These are phyloP conservation scores for Candida adriatica DNA, from an alignment of 805 yeast genomes.

Conservation along the genomic window DNA sequence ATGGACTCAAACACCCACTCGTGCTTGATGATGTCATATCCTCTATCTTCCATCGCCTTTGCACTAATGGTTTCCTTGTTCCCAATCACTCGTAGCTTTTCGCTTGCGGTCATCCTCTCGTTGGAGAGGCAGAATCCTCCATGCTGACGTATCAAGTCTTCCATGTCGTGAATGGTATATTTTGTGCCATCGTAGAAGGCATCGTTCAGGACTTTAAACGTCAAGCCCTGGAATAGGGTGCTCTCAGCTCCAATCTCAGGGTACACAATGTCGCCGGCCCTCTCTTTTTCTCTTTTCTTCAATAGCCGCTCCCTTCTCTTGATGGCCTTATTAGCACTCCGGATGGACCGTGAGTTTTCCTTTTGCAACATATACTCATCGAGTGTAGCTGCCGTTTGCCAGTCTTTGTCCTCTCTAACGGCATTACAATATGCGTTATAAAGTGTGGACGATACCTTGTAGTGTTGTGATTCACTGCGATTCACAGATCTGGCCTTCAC, in stretches of 20 bases:
- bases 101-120: slow-evolving; percentile 16
- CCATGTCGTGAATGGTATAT: slow-evolving; percentile 30
- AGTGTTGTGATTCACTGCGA: slow-evolving; percentile 37
- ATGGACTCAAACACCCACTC: slow-evolving; percentile 71
- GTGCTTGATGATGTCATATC: slow-evolving; percentile 59
- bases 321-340: slow-evolving; percentile 11
- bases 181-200: slow-evolving; percentile 23
- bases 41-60: slow-evolving; percentile 31
- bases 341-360: slow-evolving; percentile 5
- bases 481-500: slow-evolving; percentile 75
- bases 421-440: slow-evolving; percentile 68
- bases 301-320: slow-evolving; percentile 21
- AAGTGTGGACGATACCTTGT: slow-evolving; percentile 62
- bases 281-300: slow-evolving; percentile 13
- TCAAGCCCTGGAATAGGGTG: slow-evolving; percentile 36
- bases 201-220: slow-evolving; percentile 52
- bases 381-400: slow-evolving; percentile 46
- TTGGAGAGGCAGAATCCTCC: slow-evolving; percentile 44
- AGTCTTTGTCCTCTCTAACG: slow-evolving; percentile 63
- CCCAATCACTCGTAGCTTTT: slow-evolving; percentile 28
- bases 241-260: slow-evolving; percentile 18
- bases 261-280: slow-evolving; percentile 19
- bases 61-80: slow-evolving; percentile 35
- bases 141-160: slow-evolving; percentile 31
- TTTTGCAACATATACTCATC: slow-evolving; percentile 42